A percentile compares a stretch with the other conserved stretches of the same genome.
These are phyloP conservation scores for Aureobasidium sp. DNA, from an alignment of 2,329 filamentous ascomycete genomes.

Conservation along the genomic window DNA sequence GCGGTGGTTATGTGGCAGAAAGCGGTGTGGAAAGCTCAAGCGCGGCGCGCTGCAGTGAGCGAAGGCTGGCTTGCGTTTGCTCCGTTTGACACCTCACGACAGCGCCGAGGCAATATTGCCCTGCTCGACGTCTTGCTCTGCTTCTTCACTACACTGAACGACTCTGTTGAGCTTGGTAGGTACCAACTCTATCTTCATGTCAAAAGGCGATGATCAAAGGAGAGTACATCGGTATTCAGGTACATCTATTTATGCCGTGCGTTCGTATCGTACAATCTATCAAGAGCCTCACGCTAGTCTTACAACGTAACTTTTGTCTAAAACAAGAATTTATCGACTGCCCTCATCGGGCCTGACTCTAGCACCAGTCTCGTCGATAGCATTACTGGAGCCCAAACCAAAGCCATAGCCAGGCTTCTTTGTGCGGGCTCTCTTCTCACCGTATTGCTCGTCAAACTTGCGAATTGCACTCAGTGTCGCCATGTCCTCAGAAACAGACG, in stretches of 20 bases:
- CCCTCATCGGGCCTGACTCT: constrained; percentile 23
- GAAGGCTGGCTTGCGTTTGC: not conserved
- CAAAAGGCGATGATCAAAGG: not conserved
- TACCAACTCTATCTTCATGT: not conserved
- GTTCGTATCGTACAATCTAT: not conserved
- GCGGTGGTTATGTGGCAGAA: not conserved
- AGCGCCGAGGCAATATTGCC: not conserved
- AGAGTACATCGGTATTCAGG: not conserved
- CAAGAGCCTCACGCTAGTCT: not conserved
- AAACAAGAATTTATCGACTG: not conserved
- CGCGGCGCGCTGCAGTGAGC: not conserved
- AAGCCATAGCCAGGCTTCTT: constrained; percentile 32
- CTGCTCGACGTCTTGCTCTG: not conserved
- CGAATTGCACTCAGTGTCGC: constrained; percentile 73
- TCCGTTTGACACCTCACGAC: not conserved
- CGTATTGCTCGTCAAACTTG: constrained; percentile 94
- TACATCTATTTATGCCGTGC: not conserved
- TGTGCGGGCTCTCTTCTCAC: constrained; percentile 62
- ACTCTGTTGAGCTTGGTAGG: not conserved
- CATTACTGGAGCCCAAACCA: constrained; percentile 20
- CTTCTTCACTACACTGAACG: not conserved
- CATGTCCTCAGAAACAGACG: constrained; percentile 94
- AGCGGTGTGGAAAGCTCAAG: not conserved
- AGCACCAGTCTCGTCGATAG: constrained; percentile 27
- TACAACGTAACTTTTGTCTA: not conserved